Percentiles rank a stretch among this genome's conserved stretches.
These are phyloP conservation scores for Graphiopsis chlorocephala DNA, from an alignment of 2,329 filamentous ascomycete genomes.

Conservation along the genomic window DNA sequence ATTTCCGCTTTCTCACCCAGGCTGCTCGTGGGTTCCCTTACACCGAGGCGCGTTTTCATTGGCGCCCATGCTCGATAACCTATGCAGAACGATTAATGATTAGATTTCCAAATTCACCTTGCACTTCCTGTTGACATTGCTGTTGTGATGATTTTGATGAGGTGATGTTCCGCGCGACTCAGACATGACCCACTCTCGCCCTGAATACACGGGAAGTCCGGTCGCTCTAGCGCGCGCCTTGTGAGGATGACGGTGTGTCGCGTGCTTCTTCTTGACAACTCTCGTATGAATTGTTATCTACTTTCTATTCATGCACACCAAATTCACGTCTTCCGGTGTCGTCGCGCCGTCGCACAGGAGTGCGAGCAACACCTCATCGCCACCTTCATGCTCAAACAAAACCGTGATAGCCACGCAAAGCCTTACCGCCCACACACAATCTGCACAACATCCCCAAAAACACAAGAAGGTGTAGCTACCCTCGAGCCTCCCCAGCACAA, in stretches of 20 bases:
- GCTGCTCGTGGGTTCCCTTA: neutral
- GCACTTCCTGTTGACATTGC: neutral
- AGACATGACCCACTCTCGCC: conserved; percentile 14
- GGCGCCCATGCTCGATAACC: neutral
- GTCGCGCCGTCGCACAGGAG: neutral
- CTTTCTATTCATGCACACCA: neutral
- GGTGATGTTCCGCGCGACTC: conserved; percentile 11
- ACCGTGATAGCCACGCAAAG: neutral
- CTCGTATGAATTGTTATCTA: neutral
- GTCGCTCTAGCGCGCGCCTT: conserved; percentile 10
- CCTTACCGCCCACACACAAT: neutral
- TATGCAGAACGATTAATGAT: conserved; percentile 15
- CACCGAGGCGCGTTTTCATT: neutral
- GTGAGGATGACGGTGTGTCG: neutral
- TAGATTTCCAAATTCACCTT: conserved; percentile 1
- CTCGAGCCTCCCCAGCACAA: neutral
- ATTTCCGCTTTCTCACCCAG: neutral
- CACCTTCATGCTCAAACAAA: neutral
- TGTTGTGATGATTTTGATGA: neutral
- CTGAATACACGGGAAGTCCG: conserved; percentile 11
- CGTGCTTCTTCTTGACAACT: neutral
- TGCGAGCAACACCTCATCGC: neutral
- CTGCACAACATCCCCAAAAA: neutral
- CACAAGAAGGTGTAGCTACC: neutral
- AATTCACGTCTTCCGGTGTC: neutral